These are phyloP conservation scores for Kurtzmaniella fragi DNA, from an alignment of 805 yeast genomes.

Conservation along the genomic window DNA sequence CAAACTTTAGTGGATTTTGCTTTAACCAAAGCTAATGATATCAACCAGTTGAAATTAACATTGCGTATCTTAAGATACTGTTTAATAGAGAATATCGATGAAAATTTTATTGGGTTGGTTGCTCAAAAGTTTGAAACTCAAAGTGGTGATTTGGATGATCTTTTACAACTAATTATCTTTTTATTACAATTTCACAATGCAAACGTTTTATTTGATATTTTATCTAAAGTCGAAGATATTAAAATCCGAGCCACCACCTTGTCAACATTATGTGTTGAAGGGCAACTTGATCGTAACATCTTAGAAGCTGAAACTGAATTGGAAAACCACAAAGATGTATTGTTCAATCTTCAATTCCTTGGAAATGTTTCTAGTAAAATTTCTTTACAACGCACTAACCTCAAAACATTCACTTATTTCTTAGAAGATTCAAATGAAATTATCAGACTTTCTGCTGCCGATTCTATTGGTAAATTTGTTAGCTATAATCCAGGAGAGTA, in stretches of 20 bases:
- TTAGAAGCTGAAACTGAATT: constrained; percentile 23
- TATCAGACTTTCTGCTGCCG: constrained; percentile 44
- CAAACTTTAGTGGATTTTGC: not conserved
- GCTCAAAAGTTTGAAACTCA: constrained; percentile 7
- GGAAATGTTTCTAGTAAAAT: constrained; percentile 44
- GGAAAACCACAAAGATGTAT: constrained; percentile 9
- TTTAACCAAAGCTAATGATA: constrained; percentile 1
- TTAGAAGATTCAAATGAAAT: constrained; percentile 28
- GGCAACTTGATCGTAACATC: constrained; percentile 15
- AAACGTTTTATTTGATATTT: constrained; percentile 5
- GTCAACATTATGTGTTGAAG: constrained; percentile 22
- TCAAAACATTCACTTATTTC: constrained; percentile 31
- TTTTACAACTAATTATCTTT: not conserved
- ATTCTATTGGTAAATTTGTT: constrained; percentile 48
- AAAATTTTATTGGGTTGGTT: not conserved
- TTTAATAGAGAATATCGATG: constrained; percentile 4
- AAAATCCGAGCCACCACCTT: constrained; percentile 25
- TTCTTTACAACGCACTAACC: constrained; percentile 24
- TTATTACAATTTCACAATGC: not conserved
- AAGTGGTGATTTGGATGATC: not conserved
- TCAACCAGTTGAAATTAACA: constrained; percentile 2
- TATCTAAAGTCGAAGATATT: constrained; percentile 12
- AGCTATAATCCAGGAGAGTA: constrained; percentile 32
- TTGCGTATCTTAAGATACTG: not conserved
- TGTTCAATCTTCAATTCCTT: constrained; percentile 39